Evolutionary conservation across 106 monocot genomes (phyloP).

Genomic region (Phalaenopsis equestris): DNA sequence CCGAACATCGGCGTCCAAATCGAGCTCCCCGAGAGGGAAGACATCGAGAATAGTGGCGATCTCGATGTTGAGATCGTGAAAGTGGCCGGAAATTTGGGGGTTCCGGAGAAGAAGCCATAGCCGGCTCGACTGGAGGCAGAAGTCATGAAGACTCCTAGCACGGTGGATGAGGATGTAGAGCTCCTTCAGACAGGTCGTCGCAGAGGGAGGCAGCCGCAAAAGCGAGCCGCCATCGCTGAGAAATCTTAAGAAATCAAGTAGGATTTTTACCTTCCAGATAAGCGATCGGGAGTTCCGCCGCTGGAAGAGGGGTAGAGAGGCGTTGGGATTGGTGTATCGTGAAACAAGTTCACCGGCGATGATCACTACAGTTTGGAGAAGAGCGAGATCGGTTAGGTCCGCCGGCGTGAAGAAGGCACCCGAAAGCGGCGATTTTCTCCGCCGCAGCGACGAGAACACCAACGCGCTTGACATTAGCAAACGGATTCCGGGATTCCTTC

Average conservation of each 20-base stretch:
- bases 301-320: constrained; percentile 24
- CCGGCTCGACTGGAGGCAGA: constrained; percentile 54
- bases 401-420: constrained; percentile 60
- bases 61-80: constrained; percentile 66
- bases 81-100: constrained; percentile 44
- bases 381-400: constrained; percentile 30
- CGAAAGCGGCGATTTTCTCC: constrained; percentile 37
- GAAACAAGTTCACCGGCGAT: constrained; percentile 26
- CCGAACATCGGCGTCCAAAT: constrained; percentile 29
- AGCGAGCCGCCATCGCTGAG: constrained; percentile 15
- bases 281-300: constrained; percentile 42
- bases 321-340: background rate
- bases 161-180: constrained; percentile 75
- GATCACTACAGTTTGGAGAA: constrained; percentile 34
- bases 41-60: constrained; percentile 79
- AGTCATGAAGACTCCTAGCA: constrained; percentile 50
- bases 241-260: constrained; percentile 42
- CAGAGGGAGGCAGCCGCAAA: constrained; percentile 22
- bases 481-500: background rate
- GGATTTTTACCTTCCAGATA: constrained; percentile 28
- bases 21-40: constrained; percentile 37
- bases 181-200: constrained; percentile 57
- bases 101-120: constrained; percentile 63
- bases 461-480: constrained; percentile 21
- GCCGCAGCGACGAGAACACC: constrained; percentile 28